Evolutionary conservation across 2,329 filamentous ascomycete genomes (phyloP).

Genomic region (Ampelomyces quisqualis): DNA sequence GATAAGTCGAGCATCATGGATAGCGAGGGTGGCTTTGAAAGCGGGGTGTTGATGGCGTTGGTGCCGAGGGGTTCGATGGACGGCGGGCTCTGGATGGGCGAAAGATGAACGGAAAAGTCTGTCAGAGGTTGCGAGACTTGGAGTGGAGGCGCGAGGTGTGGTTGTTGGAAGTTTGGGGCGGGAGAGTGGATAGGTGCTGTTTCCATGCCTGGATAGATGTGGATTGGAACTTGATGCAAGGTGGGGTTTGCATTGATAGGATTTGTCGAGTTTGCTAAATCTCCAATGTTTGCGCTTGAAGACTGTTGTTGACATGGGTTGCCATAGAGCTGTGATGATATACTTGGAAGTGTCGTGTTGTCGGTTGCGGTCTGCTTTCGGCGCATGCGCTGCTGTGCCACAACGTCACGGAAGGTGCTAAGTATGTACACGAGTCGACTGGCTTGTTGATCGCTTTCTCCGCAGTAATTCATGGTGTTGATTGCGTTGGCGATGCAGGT

Average conservation of each 20-base stretch:
- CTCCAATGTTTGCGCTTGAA: conserved; percentile 2
- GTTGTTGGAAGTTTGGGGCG: conserved; percentile 9
- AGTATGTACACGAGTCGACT: conserved; percentile 43
- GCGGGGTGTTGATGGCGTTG: conserved; percentile 11
- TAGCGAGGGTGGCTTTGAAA: conserved; percentile 28
- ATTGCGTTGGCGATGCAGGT: conserved; percentile 43
- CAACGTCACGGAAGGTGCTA: conserved; percentile 42
- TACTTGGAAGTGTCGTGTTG: conserved; percentile 31
- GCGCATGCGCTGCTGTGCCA: conserved; percentile 32
- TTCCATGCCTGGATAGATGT: conserved; percentile 42
- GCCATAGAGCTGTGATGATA: conserved; percentile 39
- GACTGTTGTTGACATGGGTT: conserved; percentile 13
- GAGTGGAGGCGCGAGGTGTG: conserved; percentile 1
- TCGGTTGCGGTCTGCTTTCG: conserved; percentile 28
- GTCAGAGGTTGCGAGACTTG: conserved; percentile 13
- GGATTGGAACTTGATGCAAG: conserved; percentile 39
- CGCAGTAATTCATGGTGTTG: conserved; percentile 46
- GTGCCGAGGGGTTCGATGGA: conserved; percentile 9
- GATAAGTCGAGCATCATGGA: conserved; percentile 44
- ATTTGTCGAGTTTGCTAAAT: conserved; percentile 14
- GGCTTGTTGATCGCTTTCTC: conserved; percentile 45
- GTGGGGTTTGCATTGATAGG: conserved; percentile 18
- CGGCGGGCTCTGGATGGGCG: conserved; percentile 31
- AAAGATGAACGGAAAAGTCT: conserved; percentile 34
- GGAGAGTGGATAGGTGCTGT: conserved; percentile 22